Percentiles rank a stretch among this genome's conserved stretches.
Evolutionary conservation across 2,329 filamentous ascomycete genomes (phyloP).

Genomic region (Phoma sp.): DNA sequence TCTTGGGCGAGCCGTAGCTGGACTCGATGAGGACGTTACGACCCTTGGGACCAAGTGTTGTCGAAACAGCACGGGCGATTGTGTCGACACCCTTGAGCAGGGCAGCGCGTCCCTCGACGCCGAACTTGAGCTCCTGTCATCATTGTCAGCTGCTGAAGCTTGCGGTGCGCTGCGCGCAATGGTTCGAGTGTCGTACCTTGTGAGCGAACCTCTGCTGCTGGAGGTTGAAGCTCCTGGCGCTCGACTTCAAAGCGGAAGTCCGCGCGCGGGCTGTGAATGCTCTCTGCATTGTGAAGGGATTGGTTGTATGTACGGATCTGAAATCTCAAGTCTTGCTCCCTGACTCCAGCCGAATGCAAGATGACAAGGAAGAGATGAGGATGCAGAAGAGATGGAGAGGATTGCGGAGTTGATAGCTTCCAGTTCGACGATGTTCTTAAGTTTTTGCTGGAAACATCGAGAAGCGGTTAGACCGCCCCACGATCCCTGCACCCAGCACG

Average conservation of each 20-base stretch:
- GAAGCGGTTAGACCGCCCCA: slow-evolving; percentile 20
- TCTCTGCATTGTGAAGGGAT: slow-evolving; percentile 80
- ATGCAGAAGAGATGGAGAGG: slow-evolving; percentile 22
- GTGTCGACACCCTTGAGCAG: slow-evolving; percentile 96
- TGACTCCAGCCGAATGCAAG: slow-evolving; percentile 47
- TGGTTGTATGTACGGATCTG: slow-evolving; percentile 25
- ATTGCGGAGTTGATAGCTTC: slow-evolving; percentile 28
- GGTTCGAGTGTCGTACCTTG: slow-evolving; percentile 69
- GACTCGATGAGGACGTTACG: slow-evolving; percentile 99
- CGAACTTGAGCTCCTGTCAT: slow-evolving; percentile 91
- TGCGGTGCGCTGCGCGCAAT: neutral
- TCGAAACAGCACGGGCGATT: slow-evolving; percentile 92
- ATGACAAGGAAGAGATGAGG: slow-evolving; percentile 37
- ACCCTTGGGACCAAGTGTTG: slow-evolving; percentile 96
- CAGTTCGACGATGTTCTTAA: slow-evolving; percentile 21
- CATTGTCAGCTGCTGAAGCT: slow-evolving; percentile 7
- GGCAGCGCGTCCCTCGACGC: slow-evolving; percentile 88
- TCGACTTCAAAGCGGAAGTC: slow-evolving; percentile 77
- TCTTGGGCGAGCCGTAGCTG: slow-evolving; percentile 98
- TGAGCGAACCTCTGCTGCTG: slow-evolving; percentile 96
- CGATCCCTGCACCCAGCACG: slow-evolving; percentile 10
- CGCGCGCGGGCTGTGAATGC: slow-evolving; percentile 82
- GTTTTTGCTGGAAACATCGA: slow-evolving; percentile 29
- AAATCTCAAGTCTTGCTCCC: slow-evolving; percentile 41
- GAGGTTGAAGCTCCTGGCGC: slow-evolving; percentile 66